These are phyloP conservation scores for Alternaria brassicicola DNA, from an alignment of 2,329 filamentous ascomycete genomes.

Conservation along the genomic window DNA sequence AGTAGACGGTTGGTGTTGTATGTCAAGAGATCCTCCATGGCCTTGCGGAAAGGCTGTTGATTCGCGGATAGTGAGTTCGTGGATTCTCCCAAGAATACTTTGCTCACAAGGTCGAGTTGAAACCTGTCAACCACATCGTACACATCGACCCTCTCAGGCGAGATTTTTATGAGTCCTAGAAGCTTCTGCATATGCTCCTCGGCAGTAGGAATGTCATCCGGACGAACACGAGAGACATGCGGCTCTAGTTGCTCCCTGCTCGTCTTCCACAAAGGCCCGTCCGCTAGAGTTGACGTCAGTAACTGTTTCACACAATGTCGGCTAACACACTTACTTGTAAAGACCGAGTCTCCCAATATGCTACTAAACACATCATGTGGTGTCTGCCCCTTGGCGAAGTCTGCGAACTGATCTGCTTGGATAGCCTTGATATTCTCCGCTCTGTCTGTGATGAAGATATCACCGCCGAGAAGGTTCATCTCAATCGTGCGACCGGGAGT, in stretches of 20 bases:
- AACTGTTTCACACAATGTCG: background rate
- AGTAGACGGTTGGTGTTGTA: conserved; percentile 8
- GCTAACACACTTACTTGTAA: conserved; percentile 4
- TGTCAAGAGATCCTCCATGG: conserved; percentile 10
- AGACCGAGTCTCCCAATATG: conserved; percentile 12
- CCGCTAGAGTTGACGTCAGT: background rate
- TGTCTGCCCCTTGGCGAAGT: conserved; percentile 10
- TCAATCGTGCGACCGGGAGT: conserved; percentile 11
- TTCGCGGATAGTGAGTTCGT: conserved; percentile 6
- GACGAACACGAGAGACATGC: conserved; percentile 8
- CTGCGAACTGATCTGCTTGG: conserved; percentile 10
- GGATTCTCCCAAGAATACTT: conserved; percentile 10
- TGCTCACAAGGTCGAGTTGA: conserved; percentile 4
- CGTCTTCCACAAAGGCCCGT: conserved; percentile 11
- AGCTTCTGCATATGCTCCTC: conserved; percentile 7
- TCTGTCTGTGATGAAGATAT: conserved; percentile 13
- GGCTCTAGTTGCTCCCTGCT: conserved; percentile 8
- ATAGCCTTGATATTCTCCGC: conserved; percentile 16
- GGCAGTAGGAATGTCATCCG: conserved; percentile 5
- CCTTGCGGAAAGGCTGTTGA: conserved; percentile 11
- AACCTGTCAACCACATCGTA: conserved; percentile 11
- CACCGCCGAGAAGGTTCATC: conserved; percentile 11
- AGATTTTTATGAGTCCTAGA: background rate
- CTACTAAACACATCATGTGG: conserved; percentile 15
- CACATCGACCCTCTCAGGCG: background rate